phyloP scores from a whole-genome alignment of 2,329 filamentous ascomycete species.

The Myriosclerotinia duriaeana region DNA sequence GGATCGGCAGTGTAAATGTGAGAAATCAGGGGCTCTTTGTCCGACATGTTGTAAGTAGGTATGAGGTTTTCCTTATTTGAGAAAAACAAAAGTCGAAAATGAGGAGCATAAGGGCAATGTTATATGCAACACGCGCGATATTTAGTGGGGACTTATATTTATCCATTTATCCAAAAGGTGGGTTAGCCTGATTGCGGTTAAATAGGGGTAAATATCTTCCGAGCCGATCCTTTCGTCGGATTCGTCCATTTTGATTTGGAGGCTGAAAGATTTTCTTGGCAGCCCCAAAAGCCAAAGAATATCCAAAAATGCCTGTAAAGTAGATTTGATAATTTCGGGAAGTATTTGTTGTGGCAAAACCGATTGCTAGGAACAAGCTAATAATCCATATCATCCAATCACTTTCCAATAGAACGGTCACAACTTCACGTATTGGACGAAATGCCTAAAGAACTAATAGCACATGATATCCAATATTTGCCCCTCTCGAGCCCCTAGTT shows the following conservation, averaged over 20 bases:
- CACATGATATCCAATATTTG: background rate
- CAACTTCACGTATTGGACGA: background rate
- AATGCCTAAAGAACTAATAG: background rate
- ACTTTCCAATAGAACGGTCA: background rate
- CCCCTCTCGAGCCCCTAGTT: background rate
- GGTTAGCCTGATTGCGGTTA: slow-evolving; percentile 13
- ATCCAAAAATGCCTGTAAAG: no score
- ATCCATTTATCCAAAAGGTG: slow-evolving; percentile 18
- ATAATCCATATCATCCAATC: no score
- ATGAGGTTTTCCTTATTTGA: background rate
- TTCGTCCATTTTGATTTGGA: slow-evolving; percentile 2
- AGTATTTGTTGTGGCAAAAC: background rate
- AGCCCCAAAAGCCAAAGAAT: background rate
- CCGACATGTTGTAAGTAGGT: slow-evolving; percentile 13
- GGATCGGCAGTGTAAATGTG: slow-evolving; percentile 78
- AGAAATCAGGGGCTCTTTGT: slow-evolving; percentile 59
- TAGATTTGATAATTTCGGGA: background rate
- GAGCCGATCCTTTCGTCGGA: slow-evolving; percentile 3
- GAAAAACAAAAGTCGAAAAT: background rate
- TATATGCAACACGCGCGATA: slow-evolving; percentile 1
- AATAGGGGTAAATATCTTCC: slow-evolving; percentile 17
- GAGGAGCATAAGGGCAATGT: slow-evolving; percentile 2
- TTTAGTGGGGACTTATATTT: slow-evolving; percentile 10
- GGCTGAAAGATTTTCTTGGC: background rate
- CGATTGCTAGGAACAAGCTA: background rate